These are phyloP conservation scores for Scheffersomyces amazonensis DNA, from an alignment of 805 yeast genomes.

Conservation along the genomic window DNA sequence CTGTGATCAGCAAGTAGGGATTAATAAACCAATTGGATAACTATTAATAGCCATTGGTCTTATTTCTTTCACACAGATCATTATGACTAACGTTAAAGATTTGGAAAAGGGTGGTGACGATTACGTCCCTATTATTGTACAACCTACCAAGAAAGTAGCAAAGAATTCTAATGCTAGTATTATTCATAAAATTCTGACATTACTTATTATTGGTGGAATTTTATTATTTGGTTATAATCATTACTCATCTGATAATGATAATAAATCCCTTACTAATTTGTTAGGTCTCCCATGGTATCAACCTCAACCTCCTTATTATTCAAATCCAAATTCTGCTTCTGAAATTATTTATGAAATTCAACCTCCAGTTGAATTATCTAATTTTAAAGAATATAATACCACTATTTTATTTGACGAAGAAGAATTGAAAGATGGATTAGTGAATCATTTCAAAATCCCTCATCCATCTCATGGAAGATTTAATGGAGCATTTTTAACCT, in stretches of 20 bases:
- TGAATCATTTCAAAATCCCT: slow-evolving; percentile 8
- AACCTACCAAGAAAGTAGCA: too few species aligned
- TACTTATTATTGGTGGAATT: neutral
- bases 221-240: neutral
- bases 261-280: neutral
- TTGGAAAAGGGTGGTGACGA: neutral
- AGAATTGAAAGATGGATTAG: slow-evolving; percentile 6
- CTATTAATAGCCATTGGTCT: too few species aligned
- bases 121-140: neutral
- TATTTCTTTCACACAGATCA: too few species aligned
- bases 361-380: slow-evolving; percentile 5
- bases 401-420: slow-evolving; percentile 7
- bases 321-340: neutral
- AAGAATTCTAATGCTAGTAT: too few species aligned
- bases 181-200: neutral
- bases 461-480: slow-evolving; percentile 11
- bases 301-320: too few species aligned
- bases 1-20: too few species aligned
- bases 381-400: slow-evolving; percentile 1
- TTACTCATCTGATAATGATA: neutral
- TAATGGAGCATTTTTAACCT: slow-evolving; percentile 22
- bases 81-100: too few species aligned
- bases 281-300: neutral
- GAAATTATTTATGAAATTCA: slow-evolving; percentile 7
- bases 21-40: too few species aligned